phyloP scores from a whole-genome alignment of 257 asterid species.

The Thymus mandschuricus region DNA sequence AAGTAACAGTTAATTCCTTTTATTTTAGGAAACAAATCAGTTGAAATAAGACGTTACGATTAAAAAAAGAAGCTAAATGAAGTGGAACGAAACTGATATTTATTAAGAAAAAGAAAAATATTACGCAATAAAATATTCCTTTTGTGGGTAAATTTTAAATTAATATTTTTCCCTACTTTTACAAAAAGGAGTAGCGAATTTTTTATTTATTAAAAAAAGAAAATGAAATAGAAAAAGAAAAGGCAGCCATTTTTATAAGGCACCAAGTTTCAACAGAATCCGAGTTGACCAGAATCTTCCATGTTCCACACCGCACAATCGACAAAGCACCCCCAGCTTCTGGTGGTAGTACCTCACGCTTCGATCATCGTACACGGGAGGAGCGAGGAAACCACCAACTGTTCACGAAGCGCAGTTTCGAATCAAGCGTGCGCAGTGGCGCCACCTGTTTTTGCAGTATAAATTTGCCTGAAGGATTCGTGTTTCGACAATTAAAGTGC shows the following conservation, averaged over 20 bases:
- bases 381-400: conserved; percentile 31
- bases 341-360: conserved; percentile 34
- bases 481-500: conserved; percentile 10
- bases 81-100: not conserved
- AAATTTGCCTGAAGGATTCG: not conserved
- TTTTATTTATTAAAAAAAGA: not conserved
- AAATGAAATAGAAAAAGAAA: not conserved
- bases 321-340: not conserved
- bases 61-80: not conserved
- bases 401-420: conserved; percentile 20
- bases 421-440: conserved; percentile 18
- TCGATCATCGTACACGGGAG: conserved; percentile 26
- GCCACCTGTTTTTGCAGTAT: conserved; percentile 36
- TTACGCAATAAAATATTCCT: not conserved
- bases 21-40: too few species aligned
- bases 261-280: conserved; percentile 8
- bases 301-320: conserved; percentile 15
- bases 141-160: not conserved
- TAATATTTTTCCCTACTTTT: not conserved
- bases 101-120: not conserved
- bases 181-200: too few species aligned
- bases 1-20: too few species aligned
- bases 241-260: not conserved
- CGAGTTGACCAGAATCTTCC: conserved; percentile 37
- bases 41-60: too few species aligned